Evolutionary conservation across 2,329 filamentous ascomycete species (phyloP).

Genomic region (Aureobasidium sp.): DNA sequence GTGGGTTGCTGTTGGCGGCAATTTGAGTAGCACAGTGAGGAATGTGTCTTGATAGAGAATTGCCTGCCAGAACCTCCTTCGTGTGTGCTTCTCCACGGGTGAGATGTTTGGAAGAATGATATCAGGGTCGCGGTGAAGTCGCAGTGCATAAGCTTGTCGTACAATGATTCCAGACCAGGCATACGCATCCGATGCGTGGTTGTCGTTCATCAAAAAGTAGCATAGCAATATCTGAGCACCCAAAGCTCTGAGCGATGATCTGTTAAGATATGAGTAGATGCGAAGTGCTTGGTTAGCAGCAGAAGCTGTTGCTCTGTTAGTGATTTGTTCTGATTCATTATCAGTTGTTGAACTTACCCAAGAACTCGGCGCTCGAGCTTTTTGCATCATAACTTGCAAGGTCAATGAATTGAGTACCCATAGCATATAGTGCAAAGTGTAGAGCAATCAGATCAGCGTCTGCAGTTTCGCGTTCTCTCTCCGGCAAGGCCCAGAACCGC

Average conservation of each 20-base stretch:
- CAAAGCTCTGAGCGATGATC: constrained; percentile 61
- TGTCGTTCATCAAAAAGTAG: constrained; percentile 80
- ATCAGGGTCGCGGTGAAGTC: constrained; percentile 69
- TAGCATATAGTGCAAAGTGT: constrained; percentile 67
- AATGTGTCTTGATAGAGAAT: constrained; percentile 76
- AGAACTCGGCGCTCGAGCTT: constrained; percentile 72
- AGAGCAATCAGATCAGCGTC: constrained; percentile 65
- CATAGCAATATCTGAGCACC: constrained; percentile 76
- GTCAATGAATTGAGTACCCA: constrained; percentile 70
- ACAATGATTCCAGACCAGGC: constrained; percentile 71
- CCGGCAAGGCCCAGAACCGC: constrained; percentile 60
- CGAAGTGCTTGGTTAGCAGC: constrained; percentile 70
- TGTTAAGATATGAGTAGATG: constrained; percentile 67
- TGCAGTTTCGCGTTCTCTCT: constrained; percentile 48
- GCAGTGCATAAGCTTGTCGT: constrained; percentile 73
- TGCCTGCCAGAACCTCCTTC: constrained; percentile 74
- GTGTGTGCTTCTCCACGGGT: constrained; percentile 66
- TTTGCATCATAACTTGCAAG: constrained; percentile 49
- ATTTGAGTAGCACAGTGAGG: constrained; percentile 64
- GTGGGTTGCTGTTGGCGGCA: constrained; percentile 70
- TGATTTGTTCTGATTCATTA: neutral
- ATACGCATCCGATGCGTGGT: constrained; percentile 75
- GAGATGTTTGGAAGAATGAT: constrained; percentile 58
- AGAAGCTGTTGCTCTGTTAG: constrained; percentile 32
- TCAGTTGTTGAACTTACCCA: constrained; percentile 34